These are phyloP conservation scores for Akanthomyces dipterigenus DNA, from an alignment of 2,329 filamentous ascomycete genomes.

Conservation along the genomic window DNA sequence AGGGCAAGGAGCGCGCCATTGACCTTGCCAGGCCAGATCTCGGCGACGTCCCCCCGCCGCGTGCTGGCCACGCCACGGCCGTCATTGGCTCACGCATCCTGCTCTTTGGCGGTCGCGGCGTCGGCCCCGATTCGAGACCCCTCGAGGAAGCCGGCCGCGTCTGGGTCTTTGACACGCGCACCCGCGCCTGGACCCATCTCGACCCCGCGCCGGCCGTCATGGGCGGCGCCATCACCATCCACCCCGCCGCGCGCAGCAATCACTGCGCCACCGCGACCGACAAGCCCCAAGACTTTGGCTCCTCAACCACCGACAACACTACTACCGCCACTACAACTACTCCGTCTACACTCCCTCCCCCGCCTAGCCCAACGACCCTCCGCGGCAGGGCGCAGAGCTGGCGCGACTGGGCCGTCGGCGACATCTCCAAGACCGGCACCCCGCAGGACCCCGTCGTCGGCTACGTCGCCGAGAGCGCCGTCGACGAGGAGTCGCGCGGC, in stretches of 20 bases:
- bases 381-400: slow-evolving; percentile 34
- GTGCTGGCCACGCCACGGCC: slow-evolving; percentile 67
- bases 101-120: slow-evolving; percentile 68
- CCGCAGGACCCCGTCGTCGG: slow-evolving; percentile 53
- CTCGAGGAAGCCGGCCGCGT: slow-evolving; percentile 68
- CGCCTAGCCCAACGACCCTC: not conserved
- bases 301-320: not conserved
- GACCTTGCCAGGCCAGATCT: slow-evolving; percentile 21
- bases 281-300: slow-evolving; percentile 46
- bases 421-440: slow-evolving; percentile 46
- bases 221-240: slow-evolving; percentile 30
- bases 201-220: slow-evolving; percentile 45
- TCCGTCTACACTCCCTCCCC: not conserved
- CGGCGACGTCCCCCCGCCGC: slow-evolving; percentile 52
- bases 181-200: slow-evolving; percentile 58
- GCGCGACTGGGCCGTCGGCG: slow-evolving; percentile 50
- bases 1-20: slow-evolving; percentile 32
- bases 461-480: slow-evolving; percentile 48
- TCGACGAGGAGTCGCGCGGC: slow-evolving; percentile 55
- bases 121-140: slow-evolving; percentile 60
- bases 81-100: slow-evolving; percentile 66
- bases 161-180: slow-evolving; percentile 66
- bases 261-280: slow-evolving; percentile 55
- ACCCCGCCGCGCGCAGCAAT: slow-evolving; percentile 63
- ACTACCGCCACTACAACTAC: not conserved